Evolutionary conservation across 2,329 filamentous ascomycete genomes (phyloP), one percentile per base, ranked within the genome.

Genomic region (Sporothrix mexicana): DNA sequence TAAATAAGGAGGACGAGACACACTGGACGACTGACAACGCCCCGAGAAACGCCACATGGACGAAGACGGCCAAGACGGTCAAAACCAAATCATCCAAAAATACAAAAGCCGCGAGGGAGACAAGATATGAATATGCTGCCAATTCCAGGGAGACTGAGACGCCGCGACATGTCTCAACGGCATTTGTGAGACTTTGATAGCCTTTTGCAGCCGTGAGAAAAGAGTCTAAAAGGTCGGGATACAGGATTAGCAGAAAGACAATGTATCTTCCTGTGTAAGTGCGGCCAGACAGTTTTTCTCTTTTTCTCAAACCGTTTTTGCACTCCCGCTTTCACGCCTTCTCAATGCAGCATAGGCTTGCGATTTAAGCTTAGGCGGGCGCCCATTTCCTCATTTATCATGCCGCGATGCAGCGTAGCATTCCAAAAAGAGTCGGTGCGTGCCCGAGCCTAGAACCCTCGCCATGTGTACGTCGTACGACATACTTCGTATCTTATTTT

Each of bases 291-390:
- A 36, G 30, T 36, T 36, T 36, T 36, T 53, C 49, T 53, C 51
- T 6, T 17, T 20, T 9, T 20, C 47, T 17, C 51, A 23, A 20
- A 15, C 30, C n/a, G 15, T 15, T 25, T 7, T 7, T 61, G 57
- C 57, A 17, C n/a, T 41, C 30, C 57, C 57, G 57, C 15, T 61
- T 61, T 36, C 57, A 61, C 57, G 57, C 57, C 57, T 43, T 62
- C 59, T 62, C 30, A 62, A 62, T 62, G 30, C 30, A 62, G 59
- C 25, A 62, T 62, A 62, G 59, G 25, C 17, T 62, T 62, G 30
- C 36, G 30, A 62, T 66, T 62, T 25, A 49, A 66, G 62, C 41
- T 66, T 41, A 41, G 36, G 36, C 15, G 59, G 4, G 53, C 55
- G 20, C 43, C 6, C 9, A 23, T 66, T 9, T 47, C 30, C 13